Evolutionary conservation across 179 eudicot species (phyloP).

Genomic region (Carnegiea gigantea): DNA sequence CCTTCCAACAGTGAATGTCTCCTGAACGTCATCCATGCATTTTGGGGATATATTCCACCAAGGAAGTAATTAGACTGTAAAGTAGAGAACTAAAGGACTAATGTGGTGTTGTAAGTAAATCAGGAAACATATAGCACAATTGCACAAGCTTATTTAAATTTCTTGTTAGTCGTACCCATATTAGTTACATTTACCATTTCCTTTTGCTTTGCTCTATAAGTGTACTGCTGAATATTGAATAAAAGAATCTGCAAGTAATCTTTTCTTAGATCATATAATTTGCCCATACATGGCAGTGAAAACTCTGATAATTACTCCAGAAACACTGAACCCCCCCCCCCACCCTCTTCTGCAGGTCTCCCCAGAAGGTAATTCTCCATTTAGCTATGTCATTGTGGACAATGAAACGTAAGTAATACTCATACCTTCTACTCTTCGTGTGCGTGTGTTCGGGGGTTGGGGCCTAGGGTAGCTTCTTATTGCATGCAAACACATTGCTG

Average conservation of each 20-base stretch:
- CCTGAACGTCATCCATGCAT: background rate
- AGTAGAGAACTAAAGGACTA: no score
- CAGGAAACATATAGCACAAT: no score
- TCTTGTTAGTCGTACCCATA: background rate
- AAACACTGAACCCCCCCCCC: background rate
- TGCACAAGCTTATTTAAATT: no score
- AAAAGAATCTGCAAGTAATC: background rate
- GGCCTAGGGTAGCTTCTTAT: no score
- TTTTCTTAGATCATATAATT: background rate
- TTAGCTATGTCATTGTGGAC: conserved; percentile 90
- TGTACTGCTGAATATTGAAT: background rate
- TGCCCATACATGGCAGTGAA: background rate
- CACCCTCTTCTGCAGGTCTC: conserved; percentile 81
- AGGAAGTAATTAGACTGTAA: no score
- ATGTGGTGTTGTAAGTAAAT: no score
- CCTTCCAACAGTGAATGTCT: background rate
- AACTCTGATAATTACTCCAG: background rate
- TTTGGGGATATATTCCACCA: background rate
- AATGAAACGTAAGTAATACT: conserved; percentile 62
- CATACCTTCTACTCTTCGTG: background rate
- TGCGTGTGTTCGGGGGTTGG: background rate
- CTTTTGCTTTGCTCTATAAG: background rate
- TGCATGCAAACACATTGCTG: background rate
- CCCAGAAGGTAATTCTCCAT: conserved; percentile 85
- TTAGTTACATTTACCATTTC: background rate